phyloP scores from a whole-genome alignment of 305 asterid species.

The Ilex paraguariensis region DNA sequence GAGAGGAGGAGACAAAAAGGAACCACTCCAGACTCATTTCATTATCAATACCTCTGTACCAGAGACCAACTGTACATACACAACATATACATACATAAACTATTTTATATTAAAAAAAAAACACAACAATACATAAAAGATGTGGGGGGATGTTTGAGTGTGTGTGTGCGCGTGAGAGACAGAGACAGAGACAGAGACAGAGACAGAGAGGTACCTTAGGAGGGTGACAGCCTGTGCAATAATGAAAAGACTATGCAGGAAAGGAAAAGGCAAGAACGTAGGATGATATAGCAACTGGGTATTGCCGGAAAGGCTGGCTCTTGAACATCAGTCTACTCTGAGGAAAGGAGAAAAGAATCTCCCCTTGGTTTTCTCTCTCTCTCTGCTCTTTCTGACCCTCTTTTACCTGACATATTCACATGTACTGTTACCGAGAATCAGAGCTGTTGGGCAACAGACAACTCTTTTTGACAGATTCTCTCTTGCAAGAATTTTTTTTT shows the following conservation, averaged over 20 bases:
- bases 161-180: not conserved
- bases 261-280: slow-evolving; percentile 3
- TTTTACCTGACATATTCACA: slow-evolving; percentile 32
- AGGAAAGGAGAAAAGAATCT: slow-evolving; percentile 4
- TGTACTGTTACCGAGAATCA: not conserved
- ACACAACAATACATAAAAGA: no score
- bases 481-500: no score
- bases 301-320: slow-evolving; percentile 20
- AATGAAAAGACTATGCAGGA: slow-evolving; percentile 3
- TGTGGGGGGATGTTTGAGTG: not conserved
- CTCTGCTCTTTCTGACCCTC: slow-evolving; percentile 1
- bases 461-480: no score
- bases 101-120: no score
- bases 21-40: slow-evolving; percentile 42
- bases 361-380: not conserved
- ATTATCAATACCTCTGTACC: slow-evolving; percentile 34
- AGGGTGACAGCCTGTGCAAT: slow-evolving; percentile 9
- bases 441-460: no score
- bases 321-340: slow-evolving; percentile 3
- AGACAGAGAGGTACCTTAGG: not conserved
- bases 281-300: slow-evolving; percentile 14
- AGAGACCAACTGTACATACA: slow-evolving; percentile 22
- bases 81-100: slow-evolving; percentile 6
- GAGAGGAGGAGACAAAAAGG: slow-evolving; percentile 45
- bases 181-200: not conserved